phyloP scores from a whole-genome alignment of 352 stramenopile species.

The Phytopythium chamaehyphon region DNA sequence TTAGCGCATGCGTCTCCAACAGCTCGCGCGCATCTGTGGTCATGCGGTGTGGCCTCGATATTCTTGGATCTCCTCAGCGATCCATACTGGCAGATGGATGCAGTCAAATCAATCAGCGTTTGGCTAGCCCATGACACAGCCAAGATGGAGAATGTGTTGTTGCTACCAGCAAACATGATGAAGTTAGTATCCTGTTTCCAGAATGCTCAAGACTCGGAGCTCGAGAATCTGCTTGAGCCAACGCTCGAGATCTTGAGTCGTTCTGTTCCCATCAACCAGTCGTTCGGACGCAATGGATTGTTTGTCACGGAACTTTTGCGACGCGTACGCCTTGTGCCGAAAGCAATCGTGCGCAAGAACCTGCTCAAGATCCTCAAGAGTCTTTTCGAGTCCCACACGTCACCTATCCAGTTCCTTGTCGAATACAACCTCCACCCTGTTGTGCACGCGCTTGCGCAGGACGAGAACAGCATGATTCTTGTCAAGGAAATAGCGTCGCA shows the following conservation, averaged over 20 bases:
- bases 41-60: conserved; percentile 72
- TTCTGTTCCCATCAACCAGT: conserved; percentile 75
- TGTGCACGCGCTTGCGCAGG: conserved; percentile 75
- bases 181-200: conserved; percentile 73
- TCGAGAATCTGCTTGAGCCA: conserved; percentile 79
- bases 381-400: conserved; percentile 86
- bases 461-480: conserved; percentile 88
- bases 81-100: conserved; percentile 89
- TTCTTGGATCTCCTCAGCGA: conserved; percentile 88
- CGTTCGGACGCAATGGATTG: conserved; percentile 76
- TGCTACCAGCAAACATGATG: conserved; percentile 59
- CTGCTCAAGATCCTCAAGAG: conserved; percentile 91
- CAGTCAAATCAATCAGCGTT: conserved; percentile 84
- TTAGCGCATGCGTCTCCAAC: conserved; percentile 87
- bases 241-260: conserved; percentile 76
- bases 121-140: conserved; percentile 82
- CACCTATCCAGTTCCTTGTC: conserved; percentile 81
- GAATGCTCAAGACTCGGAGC: conserved; percentile 57
- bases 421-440: conserved; percentile 86
- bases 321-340: conserved; percentile 71
- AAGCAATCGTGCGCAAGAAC: conserved; percentile 89
- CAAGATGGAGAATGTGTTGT: conserved; percentile 80
- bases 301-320: conserved; percentile 86
- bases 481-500: conserved; percentile 88
- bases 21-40: conserved; percentile 82